Base-by-base conservation (phyloP, 2,329 filamentous ascomycete species). In the Ambrosiella cleistominuta region DNA sequence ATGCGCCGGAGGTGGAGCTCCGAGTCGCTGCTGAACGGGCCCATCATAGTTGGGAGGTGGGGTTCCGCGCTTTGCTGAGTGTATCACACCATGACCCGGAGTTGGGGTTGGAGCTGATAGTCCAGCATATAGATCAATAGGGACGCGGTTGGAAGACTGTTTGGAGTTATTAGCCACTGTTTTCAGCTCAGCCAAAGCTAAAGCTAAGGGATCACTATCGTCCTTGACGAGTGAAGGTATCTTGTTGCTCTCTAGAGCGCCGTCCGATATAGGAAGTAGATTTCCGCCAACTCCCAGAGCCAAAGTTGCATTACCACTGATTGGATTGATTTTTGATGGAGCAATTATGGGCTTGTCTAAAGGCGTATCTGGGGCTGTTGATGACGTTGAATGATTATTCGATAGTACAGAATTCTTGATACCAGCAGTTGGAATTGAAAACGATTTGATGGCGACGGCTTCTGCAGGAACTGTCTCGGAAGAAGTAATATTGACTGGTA, bases 71-170 rank as follows among this genome's bases (percentile, higher is more conserved):
- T 82, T 78, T 19, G 74, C 80, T 8, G 81, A 76, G 42, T 75
- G 74, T 19, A 77, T 64, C 12, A 73, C 68, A 44, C 68, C 70
- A 63, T 68, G 73, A 13, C 56, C 59, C 2, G 59, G 66, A 7
- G 74, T 75, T 1, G 80, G 85, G 6, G 78, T 82, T 4, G 93
- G 91, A 1, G 91, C 95, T 11, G 86, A 75, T 62, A 98, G 84
- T n/a, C 93, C 91, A 66, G 94, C 88, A 70, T 95, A 96, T 61
- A 87, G 83, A 68, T 98, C 94, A 15, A 90, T 93, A n/a, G 93
- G 95, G 61, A 95, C 81, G n/a, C 94, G 82, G 54, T 80, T 76
- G 2, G 83, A 83, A 6, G 88, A 80, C 64, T 90, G 85, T 70
- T 97, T 97, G 17, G 19, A 42, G 13, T 75, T 78, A 27, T 27